A percentile compares a stretch with the other conserved stretches of the same genome.
Evolutionary conservation across 176 grass and related monocot genomes (phyloP).

Genomic region (Oryza glumipatula): DNA sequence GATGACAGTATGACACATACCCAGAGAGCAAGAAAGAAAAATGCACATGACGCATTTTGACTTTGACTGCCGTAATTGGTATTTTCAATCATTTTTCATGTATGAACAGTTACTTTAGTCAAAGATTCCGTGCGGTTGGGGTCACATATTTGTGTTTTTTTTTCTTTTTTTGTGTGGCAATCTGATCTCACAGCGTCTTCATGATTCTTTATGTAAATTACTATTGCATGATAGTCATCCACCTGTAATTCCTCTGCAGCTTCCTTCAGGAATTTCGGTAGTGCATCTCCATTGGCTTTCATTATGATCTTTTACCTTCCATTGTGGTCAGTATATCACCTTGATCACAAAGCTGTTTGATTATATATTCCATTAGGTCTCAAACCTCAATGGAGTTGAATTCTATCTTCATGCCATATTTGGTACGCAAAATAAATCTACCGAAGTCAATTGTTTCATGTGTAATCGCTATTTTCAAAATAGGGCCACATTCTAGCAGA

Average conservation of each 20-base stretch:
- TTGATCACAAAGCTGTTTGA: neutral
- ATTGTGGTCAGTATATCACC: neutral
- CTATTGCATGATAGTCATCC: constrained; percentile 40
- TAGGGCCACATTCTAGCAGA: neutral
- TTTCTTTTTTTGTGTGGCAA: constrained; percentile 8
- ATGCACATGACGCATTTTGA: constrained; percentile 41
- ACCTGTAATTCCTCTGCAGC: constrained; percentile 26
- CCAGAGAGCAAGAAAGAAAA: constrained; percentile 36
- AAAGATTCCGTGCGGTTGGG: neutral
- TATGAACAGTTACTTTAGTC: constrained; percentile 34
- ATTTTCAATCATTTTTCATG: constrained; percentile 22
- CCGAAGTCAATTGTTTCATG: neutral
- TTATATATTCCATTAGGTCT: neutral
- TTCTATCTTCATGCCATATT: neutral
- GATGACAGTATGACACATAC: neutral
- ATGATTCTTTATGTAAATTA: constrained; percentile 59
- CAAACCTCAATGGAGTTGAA: constrained; percentile 9
- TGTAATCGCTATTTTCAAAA: neutral
- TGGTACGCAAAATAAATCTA: neutral
- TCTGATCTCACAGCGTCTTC: neutral
- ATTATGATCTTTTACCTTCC: neutral
- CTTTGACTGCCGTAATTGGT: constrained; percentile 41
- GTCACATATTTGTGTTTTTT: constrained; percentile 11
- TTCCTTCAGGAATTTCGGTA: constrained; percentile 15
- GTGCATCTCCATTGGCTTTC: constrained; percentile 3